phyloP scores from a whole-genome alignment of 2,329 filamentous ascomycete genomes.

The Fonsecaea erecta region DNA sequence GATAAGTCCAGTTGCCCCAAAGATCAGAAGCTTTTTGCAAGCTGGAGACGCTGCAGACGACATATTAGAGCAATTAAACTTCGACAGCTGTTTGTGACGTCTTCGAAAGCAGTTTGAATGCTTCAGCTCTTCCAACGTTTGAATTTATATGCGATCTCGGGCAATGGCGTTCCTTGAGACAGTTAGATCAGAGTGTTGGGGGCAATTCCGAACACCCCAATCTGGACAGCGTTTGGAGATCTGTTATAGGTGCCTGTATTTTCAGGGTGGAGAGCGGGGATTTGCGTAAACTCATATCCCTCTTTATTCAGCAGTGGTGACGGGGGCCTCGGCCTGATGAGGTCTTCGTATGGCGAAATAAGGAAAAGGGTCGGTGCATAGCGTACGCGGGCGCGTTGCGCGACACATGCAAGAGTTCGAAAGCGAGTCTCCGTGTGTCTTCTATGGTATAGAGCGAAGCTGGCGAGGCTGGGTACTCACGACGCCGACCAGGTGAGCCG shows the following conservation, averaged over 20 bases:
- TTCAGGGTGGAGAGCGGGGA: background rate
- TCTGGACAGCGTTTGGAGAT: background rate
- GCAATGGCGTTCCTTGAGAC: background rate
- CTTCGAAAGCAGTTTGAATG: background rate
- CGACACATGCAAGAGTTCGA: no score
- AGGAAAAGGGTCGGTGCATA: background rate
- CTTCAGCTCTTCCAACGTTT: background rate
- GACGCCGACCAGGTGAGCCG: no score
- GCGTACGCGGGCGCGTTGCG: no score
- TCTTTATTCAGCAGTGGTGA: constrained; percentile 4
- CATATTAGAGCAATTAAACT: no score
- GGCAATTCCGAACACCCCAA: background rate
- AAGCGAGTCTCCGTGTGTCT: no score
- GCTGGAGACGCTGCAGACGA: constrained; percentile 4
- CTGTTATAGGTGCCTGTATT: background rate
- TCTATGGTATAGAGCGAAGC: no score
- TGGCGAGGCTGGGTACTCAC: no score
- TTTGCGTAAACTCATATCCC: background rate
- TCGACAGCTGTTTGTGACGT: no score
- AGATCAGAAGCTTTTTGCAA: constrained; percentile 49
- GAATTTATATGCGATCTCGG: background rate
- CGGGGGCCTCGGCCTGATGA: background rate
- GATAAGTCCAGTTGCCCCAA: constrained; percentile 60
- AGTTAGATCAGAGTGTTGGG: background rate
- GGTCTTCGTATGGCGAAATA: background rate